These are phyloP conservation scores for Pogostemon cablin DNA, from an alignment of 257 asterid species.

Conservation along the genomic window DNA sequence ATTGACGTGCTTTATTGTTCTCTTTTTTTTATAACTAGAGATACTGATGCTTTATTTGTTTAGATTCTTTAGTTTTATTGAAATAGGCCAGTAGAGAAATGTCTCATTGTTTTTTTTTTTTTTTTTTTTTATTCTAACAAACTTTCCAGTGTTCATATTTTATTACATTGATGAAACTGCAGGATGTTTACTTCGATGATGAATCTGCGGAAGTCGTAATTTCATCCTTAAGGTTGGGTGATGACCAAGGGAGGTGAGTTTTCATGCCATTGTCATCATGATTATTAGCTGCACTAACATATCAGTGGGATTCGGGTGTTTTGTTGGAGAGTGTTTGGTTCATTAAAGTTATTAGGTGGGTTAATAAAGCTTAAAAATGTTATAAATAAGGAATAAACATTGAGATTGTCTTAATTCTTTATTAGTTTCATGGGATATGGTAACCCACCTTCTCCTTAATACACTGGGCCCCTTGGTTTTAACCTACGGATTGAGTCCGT, in stretches of 20 bases:
- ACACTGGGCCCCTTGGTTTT: too few relatives aligned
- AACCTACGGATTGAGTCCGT: too few relatives aligned
- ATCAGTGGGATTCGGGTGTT: neutral
- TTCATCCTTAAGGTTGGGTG: conserved; percentile 92
- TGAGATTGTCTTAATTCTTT: too few relatives aligned
- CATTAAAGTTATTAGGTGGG: too few relatives aligned
- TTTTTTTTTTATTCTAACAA: conserved; percentile 17
- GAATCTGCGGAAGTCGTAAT: conserved; percentile 99
- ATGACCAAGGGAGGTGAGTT: conserved; percentile 96
- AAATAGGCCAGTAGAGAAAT: neutral
- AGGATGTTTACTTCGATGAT: conserved; percentile 96
- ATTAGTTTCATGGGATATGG: too few relatives aligned
- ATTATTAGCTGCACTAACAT: neutral
- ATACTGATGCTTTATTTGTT: neutral
- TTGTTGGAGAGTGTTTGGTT: neutral
- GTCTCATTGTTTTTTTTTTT: conserved; percentile 10
- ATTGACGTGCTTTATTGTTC: conserved; percentile 22
- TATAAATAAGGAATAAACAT: too few relatives aligned
- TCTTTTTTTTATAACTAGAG: neutral
- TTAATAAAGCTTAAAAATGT: too few relatives aligned
- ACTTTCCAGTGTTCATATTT: conserved; percentile 19
- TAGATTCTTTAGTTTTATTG: conserved; percentile 19
- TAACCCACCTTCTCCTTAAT: too few relatives aligned
- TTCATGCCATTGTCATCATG: neutral
- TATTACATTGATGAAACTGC: conserved; percentile 35